A percentile compares a stretch with the other conserved stretches of the same genome.
phyloP scores from a whole-genome alignment of 148 eudicot genomes.

The Amaranthus palmeri region DNA sequence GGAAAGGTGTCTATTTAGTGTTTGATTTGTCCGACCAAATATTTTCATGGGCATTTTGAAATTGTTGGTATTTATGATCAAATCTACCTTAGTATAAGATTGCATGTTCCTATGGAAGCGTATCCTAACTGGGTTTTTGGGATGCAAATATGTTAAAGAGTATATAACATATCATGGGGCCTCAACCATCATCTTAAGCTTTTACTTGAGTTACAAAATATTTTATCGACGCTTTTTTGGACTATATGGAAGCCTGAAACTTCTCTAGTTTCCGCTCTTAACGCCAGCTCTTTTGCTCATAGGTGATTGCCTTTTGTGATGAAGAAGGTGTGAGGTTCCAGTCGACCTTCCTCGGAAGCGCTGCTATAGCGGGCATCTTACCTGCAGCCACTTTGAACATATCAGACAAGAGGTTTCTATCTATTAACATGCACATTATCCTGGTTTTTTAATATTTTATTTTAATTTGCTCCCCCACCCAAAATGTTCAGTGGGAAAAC shows the following conservation, averaged over 20 bases:
- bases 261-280: background rate
- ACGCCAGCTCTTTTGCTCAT: constrained; percentile 1
- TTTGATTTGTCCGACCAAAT: no score
- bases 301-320: constrained; percentile 96
- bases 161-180: no score
- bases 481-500: constrained; percentile 67
- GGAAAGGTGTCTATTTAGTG: no score
- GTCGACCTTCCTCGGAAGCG: constrained; percentile 96
- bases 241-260: background rate
- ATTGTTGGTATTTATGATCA: no score
- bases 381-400: constrained; percentile 58
- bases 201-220: background rate
- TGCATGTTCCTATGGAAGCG: no score
- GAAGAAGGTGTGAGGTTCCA: constrained; percentile 98
- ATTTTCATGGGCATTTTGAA: no score
- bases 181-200: no score
- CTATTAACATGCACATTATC: constrained; percentile 12
- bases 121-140: background rate
- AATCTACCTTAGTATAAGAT: no score
- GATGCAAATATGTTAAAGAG: background rate
- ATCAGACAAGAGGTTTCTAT: constrained; percentile 72
- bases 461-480: constrained; percentile 5
- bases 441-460: background rate
- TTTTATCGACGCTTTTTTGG: background rate
- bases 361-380: constrained; percentile 82